Evolutionary conservation across 192 early-diverging fungal species (phyloP), one percentile per base, ranked within the genome.

Genomic region (Irineochytrium annulatum): DNA sequence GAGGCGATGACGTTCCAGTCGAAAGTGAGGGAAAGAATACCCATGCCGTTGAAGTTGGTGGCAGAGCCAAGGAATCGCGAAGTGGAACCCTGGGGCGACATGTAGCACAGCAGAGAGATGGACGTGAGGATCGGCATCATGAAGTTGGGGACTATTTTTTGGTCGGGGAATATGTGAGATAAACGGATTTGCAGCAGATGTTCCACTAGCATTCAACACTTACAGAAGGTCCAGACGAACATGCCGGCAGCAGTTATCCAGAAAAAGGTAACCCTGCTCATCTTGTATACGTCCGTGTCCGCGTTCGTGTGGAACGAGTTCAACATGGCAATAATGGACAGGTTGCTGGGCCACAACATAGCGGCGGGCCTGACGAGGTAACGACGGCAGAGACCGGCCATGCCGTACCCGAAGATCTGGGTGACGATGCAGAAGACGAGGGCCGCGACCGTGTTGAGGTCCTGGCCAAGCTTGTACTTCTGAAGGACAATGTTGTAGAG

Each of bases 281-380:
- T n/a, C n/a, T n/a, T n/a, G n/a, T n/a, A n/a, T n/a, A n/a, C n/a
- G 46, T 22, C 22, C 6, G 46, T 22, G 46, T 55, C 45, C 17
- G 35, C 43, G n/a, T n/a, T 58, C 11, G 14, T 13, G 31, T 67
- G 65, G 34, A 67, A 37, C 3, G 57, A 45, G 27, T 20, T 37
- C 3, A 67, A 35, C 52, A 67, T 53, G 13, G 65, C 65, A 3
- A 60, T 24, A 0, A 35, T 84, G 35, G 89, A 77, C 30, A 94
- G 75, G 52, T 79, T 86, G 3, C 73, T 55, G 6, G 91, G 91
- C 90, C 90, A 95, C 34, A 91, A 76, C 91, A 95, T 93, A 3
- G 84, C 74, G 1, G 88, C 75, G 14, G 91, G 91, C 35, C 87
- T 84, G 1, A 95, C 91, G 16, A 95, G 78, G 71, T 85, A 91